Conservation (phyloP, 225 moss, liverwort and hornwort genomes). For the Sphagnum tenellum region DNA sequence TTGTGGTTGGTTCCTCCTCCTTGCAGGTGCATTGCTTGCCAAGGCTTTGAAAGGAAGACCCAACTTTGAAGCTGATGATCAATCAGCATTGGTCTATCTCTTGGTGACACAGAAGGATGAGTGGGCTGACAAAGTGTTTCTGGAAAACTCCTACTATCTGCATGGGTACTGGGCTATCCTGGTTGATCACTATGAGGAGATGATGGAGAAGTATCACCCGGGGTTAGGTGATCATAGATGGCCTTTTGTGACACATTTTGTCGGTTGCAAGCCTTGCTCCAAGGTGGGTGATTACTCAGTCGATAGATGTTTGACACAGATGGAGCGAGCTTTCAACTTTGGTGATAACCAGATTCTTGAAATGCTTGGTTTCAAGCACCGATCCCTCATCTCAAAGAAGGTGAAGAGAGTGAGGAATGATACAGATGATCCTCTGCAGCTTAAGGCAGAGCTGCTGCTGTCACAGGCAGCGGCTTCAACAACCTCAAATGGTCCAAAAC, state of each 20-base stretch:
- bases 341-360: no score
- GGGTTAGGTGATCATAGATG: conserved; percentile 31
- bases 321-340: conserved; percentile 16
- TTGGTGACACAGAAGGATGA: conserved; percentile 17
- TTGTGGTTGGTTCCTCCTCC: not conserved
- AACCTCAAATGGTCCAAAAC: no score
- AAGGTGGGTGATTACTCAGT: conserved; percentile 28
- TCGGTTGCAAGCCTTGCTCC: conserved; percentile 45
- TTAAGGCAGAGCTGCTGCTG: no score
- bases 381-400: no score
- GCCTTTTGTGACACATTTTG: conserved; percentile 55
- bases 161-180: conserved; percentile 51
- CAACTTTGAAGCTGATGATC: conserved; percentile 46
- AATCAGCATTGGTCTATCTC: conserved; percentile 39
- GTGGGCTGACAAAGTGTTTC: conserved; percentile 38
- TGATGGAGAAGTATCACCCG: conserved; percentile 22
- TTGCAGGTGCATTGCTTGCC: conserved; percentile 25
- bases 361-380: no score
- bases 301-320: conserved; percentile 42
- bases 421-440: no score
- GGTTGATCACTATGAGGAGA: conserved; percentile 43
- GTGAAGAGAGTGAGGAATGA: no score
- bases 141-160: conserved; percentile 33
- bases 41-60: conserved; percentile 22
- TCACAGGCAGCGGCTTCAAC: no score